Evolutionary conservation across 345 rosid species (phyloP), one percentile per base, ranked within the genome.

Genomic region (Lumnitzera racemosa): DNA sequence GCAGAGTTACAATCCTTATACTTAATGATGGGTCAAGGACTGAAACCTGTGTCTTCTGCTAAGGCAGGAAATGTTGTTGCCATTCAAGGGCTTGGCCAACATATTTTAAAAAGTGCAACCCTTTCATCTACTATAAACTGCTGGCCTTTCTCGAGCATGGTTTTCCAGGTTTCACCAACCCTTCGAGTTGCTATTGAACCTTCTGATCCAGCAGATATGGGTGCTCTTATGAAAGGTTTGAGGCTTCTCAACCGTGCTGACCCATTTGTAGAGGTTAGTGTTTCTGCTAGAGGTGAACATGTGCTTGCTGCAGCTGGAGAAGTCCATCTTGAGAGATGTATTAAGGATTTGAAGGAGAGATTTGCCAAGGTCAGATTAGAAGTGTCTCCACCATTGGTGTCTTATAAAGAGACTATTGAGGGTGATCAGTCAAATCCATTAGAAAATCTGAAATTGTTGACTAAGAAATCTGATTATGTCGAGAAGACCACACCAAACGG

Each of bases 1-100:
- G 97, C 96, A 55, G 90, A 84, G 69, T 67, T 92, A 56, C 94
- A 87, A 24, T 87, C 96, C 9, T 70, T 89, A 36, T 92, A 92
- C 84, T 76, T 92, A 61, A 92, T 90, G 98, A 92, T 90, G 97
- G 96, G 98, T 61, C 97, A 92, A 70, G 96, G 94, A 49, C 71
- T 92, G 66, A 86, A 56, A 66, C 95, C 91, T 1, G 91, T 90
- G 24, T 72, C 83, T 17, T 79, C 76, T 60, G 98, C 86, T 12
- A 83, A 80, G 76, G 96, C 98, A 17, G 97, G 97, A 56, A 83
- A 85, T 70, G 60, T 92, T 66, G 96, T 92, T 55, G 97, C 98
- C 1, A 89, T 92, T 67, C 83, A 80, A 60, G 97, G 98, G 46
- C 97, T 92, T 16, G 97, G 97, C 67, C 96, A 86, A 64, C 85